Base-by-base conservation (phyloP, 495 filamentous ascomycete species). In the Penicillium pancosmium region DNA sequence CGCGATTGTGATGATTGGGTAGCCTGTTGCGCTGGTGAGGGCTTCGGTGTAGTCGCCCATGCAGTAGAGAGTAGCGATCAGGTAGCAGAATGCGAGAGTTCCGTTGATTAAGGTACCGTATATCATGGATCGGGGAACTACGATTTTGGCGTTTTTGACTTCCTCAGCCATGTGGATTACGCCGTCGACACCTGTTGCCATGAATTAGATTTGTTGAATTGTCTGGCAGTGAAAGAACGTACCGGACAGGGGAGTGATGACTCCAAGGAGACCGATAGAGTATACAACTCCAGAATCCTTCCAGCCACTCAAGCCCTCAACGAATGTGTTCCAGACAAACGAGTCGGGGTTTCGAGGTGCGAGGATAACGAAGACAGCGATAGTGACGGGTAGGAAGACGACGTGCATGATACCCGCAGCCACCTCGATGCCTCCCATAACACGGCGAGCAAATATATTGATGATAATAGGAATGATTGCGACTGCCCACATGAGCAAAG, bases 1-100 rank as follows among this genome's bases (percentile, higher is more conserved):
- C 64, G 78, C 79, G 47, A 83, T 78, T 61, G 79, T 63, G 58
- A 85, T 83, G 66, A 85, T 80, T 12, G 82, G 79, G 40, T 80
- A 82, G 34, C 76, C 74, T 9, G 80, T 83, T 0, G 76, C 55
- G 8, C 65, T 69, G 5, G 53, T 56, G 1, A 78, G 31, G 1
- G 76, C 73, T 19, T 68, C 67, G 4, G 63, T 51, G 44, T 78
- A 66, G 55, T 78, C 69, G 15, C 75, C 76, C 46, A 77, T 73
- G 63, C 72, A 77, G 60, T 76, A 82, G 4, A 80, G 61, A 47
- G 73, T 62, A 4, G 72, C 68, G 43, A 80, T 59, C 3, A 78
- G 52, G 52, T 78, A 79, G 38, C 63, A 69, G 41, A 77, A 75
- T 40, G 71, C 75, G 53, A 81, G 70, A 55, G 69, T 59, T 25